Conservation (phyloP, 192 early-diverging fungal species). For the Pilaira anomala region DNA sequence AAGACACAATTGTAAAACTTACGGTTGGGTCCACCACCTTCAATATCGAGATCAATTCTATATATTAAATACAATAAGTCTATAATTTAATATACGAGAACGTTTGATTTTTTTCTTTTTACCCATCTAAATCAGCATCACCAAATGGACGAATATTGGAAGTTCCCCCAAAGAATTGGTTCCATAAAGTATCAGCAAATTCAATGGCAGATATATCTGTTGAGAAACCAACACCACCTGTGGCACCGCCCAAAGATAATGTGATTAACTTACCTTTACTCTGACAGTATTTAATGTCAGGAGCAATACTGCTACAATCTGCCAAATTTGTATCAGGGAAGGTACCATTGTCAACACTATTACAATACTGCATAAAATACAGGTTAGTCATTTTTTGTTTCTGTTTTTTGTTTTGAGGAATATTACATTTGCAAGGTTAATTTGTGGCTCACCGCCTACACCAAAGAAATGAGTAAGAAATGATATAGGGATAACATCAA, state of each 20-base stretch:
- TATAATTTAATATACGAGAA: neutral
- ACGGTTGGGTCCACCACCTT: constrained; percentile 49
- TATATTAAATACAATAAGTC: neutral
- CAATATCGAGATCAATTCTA: constrained; percentile 62
- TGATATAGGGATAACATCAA: constrained; percentile 56
- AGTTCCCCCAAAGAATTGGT: constrained; percentile 59
- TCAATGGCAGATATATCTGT: constrained; percentile 33
- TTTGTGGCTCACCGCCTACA: constrained; percentile 43
- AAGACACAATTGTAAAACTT: constrained; percentile 1
- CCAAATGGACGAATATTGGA: constrained; percentile 54
- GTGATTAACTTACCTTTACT: constrained; percentile 56
- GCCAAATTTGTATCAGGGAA: constrained; percentile 53
- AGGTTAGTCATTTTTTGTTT: neutral
- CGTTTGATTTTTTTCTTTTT: constrained; percentile 3
- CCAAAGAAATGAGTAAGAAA: constrained; percentile 56
- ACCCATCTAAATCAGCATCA: constrained; percentile 55
- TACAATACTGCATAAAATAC: constrained; percentile 28
- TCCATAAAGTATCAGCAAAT: constrained; percentile 60
- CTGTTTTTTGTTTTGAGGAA: too few relatives aligned
- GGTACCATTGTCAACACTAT: constrained; percentile 41
- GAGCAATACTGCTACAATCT: constrained; percentile 52
- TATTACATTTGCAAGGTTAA: constrained; percentile 56
- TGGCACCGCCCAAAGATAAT: constrained; percentile 65
- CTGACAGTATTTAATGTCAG: constrained; percentile 68
- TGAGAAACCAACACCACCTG: constrained; percentile 55